These are phyloP conservation scores for Metschnikowia kunwiensis DNA, from an alignment of 805 yeast genomes.

Conservation along the genomic window DNA sequence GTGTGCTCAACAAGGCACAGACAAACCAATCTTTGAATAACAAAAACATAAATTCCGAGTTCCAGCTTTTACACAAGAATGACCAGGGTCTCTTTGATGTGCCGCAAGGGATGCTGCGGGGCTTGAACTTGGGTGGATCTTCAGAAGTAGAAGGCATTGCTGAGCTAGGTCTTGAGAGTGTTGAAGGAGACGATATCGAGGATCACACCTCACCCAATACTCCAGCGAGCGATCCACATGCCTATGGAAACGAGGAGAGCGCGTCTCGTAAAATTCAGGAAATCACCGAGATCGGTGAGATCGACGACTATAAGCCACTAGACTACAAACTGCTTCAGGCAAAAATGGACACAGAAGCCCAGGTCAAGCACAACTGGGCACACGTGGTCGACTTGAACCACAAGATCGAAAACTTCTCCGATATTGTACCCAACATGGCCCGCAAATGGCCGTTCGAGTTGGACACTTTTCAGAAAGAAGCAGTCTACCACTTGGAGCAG, in stretches of 20 bases:
- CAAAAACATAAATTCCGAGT: conserved; percentile 13
- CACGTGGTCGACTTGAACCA: conserved; percentile 89
- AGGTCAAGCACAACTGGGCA: conserved; percentile 74
- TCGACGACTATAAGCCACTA: conserved; percentile 42
- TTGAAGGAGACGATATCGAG: conserved; percentile 7
- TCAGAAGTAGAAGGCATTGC: conserved; percentile 4
- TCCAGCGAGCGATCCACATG: neutral
- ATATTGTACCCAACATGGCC: conserved; percentile 90
- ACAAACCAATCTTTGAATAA: conserved; percentile 17
- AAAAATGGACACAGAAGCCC: conserved; percentile 24
- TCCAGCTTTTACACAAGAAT: conserved; percentile 57
- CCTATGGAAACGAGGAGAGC: neutral
- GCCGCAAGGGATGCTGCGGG: conserved; percentile 81
- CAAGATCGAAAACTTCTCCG: conserved; percentile 76
- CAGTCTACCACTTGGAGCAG: conserved; percentile 91
- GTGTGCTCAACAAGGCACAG: conserved; percentile 37
- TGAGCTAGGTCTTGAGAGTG: conserved; percentile 7
- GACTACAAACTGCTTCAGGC: conserved; percentile 29
- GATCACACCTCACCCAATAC: neutral
- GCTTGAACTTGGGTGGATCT: conserved; percentile 40
- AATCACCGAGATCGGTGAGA: conserved; percentile 31
- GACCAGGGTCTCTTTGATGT: conserved; percentile 70
- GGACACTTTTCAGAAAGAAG: conserved; percentile 95
- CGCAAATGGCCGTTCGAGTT: conserved; percentile 91
- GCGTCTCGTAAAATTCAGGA: conserved; percentile 2